phyloP scores from a whole-genome alignment of 2,329 filamentous ascomycete species.

The Phialemoniopsis sp. region DNA sequence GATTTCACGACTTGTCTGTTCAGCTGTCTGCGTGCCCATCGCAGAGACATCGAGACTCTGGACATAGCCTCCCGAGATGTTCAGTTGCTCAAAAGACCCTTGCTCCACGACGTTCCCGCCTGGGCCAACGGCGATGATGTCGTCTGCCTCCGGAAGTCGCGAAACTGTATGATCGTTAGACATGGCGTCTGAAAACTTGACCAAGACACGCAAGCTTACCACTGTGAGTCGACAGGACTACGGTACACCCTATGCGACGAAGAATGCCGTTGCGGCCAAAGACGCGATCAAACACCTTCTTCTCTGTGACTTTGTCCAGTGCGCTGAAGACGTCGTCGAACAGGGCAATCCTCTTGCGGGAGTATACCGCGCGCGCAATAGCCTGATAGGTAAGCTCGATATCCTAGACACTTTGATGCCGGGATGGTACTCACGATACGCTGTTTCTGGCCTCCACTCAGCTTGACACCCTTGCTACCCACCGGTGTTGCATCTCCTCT shows the following conservation, averaged over 20 bases:
- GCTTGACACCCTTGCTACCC: slow-evolving; percentile 18
- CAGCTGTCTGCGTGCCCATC: no score
- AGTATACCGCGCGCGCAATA: slow-evolving; percentile 42
- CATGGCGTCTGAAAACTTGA: background rate
- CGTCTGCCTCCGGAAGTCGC: slow-evolving; percentile 29
- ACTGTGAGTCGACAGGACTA: slow-evolving; percentile 37
- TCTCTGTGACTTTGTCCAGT: slow-evolving; percentile 37
- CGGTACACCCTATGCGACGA: slow-evolving; percentile 27
- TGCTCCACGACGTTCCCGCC: slow-evolving; percentile 23
- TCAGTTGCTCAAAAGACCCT: slow-evolving; percentile 20
- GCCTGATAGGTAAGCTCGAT: slow-evolving; percentile 16
- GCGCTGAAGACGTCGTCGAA: slow-evolving; percentile 43
- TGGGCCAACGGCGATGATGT: slow-evolving; percentile 27
- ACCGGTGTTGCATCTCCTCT: slow-evolving; percentile 16
- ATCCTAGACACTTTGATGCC: background rate
- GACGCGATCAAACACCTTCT: slow-evolving; percentile 34
- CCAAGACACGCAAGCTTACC: slow-evolving; percentile 24
- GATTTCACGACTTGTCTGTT: no score
- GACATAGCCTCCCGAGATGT: slow-evolving; percentile 13
- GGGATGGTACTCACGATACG: slow-evolving; percentile 13
- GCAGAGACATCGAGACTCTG: slow-evolving; percentile 13
- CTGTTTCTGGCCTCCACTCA: slow-evolving; percentile 24
- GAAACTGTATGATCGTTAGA: slow-evolving; percentile 17
- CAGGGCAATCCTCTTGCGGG: slow-evolving; percentile 28
- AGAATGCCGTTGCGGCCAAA: slow-evolving; percentile 36